Conservation (phyloP, 805 yeast species). For the Pichia manshurica region DNA sequence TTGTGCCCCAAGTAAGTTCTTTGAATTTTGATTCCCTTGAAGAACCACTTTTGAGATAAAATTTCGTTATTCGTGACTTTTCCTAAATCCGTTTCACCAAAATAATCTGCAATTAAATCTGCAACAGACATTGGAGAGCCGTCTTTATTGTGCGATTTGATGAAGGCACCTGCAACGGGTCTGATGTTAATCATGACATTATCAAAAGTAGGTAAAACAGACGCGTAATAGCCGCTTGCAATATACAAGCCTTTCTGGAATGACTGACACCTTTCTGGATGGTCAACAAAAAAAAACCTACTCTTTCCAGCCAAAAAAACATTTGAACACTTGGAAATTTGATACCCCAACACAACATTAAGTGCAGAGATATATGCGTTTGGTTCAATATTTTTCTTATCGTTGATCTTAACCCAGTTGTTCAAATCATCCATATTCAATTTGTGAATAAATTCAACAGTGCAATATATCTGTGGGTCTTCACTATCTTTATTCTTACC, state of each 20-base stretch:
- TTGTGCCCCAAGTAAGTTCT: slow-evolving; percentile 21
- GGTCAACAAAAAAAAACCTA: slow-evolving; percentile 22
- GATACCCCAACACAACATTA: slow-evolving; percentile 20
- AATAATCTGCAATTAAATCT: slow-evolving; percentile 23
- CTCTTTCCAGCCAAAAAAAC: slow-evolving; percentile 22
- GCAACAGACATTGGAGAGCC: slow-evolving; percentile 25
- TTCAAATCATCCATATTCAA: slow-evolving; percentile 21
- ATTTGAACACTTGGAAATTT: slow-evolving; percentile 19
- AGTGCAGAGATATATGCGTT: slow-evolving; percentile 22
- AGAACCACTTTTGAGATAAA: slow-evolving; percentile 16
- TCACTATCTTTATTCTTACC: slow-evolving; percentile 7
- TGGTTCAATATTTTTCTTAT: slow-evolving; percentile 19
- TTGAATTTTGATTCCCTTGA: slow-evolving; percentile 22
- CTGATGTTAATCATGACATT: slow-evolving; percentile 26
- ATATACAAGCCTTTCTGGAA: slow-evolving; percentile 26
- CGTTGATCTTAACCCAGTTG: slow-evolving; percentile 17
- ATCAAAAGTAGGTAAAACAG: slow-evolving; percentile 26
- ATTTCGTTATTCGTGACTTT: slow-evolving; percentile 10
- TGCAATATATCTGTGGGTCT: slow-evolving; percentile 15
- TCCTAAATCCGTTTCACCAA: slow-evolving; percentile 17
- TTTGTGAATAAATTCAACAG: slow-evolving; percentile 20
- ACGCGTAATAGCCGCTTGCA: slow-evolving; percentile 28
- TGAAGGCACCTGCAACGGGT: slow-evolving; percentile 26
- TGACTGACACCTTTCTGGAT: slow-evolving; percentile 21
- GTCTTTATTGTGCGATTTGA: slow-evolving; percentile 23